A percentile compares a stretch with the other conserved stretches of the same genome.
These are phyloP conservation scores for Circinella umbellata DNA, from an alignment of 371 early-diverging fungal species.

Conservation along the genomic window DNA sequence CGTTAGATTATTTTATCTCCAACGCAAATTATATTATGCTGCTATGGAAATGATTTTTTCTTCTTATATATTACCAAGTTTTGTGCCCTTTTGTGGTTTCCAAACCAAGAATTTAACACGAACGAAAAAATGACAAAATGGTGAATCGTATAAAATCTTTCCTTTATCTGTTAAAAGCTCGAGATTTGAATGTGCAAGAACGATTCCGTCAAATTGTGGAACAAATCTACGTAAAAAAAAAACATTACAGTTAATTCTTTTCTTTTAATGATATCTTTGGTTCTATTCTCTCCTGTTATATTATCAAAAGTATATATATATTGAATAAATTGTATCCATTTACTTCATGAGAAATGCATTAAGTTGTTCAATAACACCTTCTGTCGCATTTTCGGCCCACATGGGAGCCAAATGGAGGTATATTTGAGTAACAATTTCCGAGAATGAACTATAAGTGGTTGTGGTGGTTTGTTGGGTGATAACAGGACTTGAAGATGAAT, in stretches of 20 bases:
- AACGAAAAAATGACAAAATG: conserved; percentile 82
- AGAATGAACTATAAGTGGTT: conserved; percentile 47
- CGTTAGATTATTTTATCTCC: too few relatives aligned
- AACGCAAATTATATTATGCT: too few relatives aligned
- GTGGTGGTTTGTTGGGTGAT: conserved; percentile 14
- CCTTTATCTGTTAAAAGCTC: conserved; percentile 63
- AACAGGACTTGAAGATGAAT: conserved; percentile 16
- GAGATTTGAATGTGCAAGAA: conserved; percentile 80
- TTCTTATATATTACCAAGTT: conserved; percentile 51
- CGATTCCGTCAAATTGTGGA: conserved; percentile 87
- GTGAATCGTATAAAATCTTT: conserved; percentile 83
- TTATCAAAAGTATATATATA: neutral
- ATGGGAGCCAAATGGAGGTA: conserved; percentile 80
- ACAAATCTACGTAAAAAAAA: conserved; percentile 62
- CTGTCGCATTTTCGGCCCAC: conserved; percentile 67
- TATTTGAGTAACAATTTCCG: conserved; percentile 63
- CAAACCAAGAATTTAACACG: conserved; percentile 78
- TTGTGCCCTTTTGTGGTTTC: conserved; percentile 76
- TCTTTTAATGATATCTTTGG: too few relatives aligned
- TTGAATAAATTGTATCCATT: conserved; percentile 1
- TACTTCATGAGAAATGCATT: conserved; percentile 89
- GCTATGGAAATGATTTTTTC: neutral
- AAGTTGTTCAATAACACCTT: conserved; percentile 82
- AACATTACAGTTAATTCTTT: neutral
- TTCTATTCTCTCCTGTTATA: too few relatives aligned